Evolutionary conservation across 1,284 basidiomycete genomes (phyloP), one percentile per base, ranked within the genome.

Genomic region (Cryptococcus jaspeensis): DNA sequence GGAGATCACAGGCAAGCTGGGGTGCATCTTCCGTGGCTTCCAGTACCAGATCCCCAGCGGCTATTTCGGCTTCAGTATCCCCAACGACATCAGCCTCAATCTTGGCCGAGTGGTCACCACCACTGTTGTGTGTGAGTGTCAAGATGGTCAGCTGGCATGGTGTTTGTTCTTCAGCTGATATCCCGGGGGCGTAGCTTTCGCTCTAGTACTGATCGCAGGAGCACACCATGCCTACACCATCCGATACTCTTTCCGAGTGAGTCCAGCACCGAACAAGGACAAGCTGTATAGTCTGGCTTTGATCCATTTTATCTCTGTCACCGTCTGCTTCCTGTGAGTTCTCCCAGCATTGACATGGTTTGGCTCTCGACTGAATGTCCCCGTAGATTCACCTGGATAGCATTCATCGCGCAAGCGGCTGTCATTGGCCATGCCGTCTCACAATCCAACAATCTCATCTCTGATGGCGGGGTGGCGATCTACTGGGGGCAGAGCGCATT

Each of bases 391-490:
- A 71, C 71, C 1, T 70, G 63, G 64, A 60, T 71, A 18, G 59
- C 67, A 11, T 71, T 72, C 53, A 61, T 71, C 23, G 66, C 63
- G 25, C 66, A 70, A 55, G 69, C 69, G 12, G 66, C 71, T 8
- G 56, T 72, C 13, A 62, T 72, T 16, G 69, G 69, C 8, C 58
- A 66, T 49, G 60, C 67, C 3, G 57, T 62, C 6, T 51, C 50
- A 13, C 55, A 58, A 40, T 62, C 64, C 13, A 61, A 61, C 20
- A 51, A 63, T 36, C 56, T 62, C 39, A 52, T 55, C 40, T 40
- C 55, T 11, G 52, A 55, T 28, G 58, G 56, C 3, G 60, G 53
- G 6, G 63, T 71, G n/a, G 59, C 63, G 5, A 52, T 72, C 12
- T 63, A 56, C 35, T 72, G 71, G 71, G 71, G 71, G 37, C 67